Conservation (phyloP, 177 flowering plant species). For the Vitis hybrid region DNA sequence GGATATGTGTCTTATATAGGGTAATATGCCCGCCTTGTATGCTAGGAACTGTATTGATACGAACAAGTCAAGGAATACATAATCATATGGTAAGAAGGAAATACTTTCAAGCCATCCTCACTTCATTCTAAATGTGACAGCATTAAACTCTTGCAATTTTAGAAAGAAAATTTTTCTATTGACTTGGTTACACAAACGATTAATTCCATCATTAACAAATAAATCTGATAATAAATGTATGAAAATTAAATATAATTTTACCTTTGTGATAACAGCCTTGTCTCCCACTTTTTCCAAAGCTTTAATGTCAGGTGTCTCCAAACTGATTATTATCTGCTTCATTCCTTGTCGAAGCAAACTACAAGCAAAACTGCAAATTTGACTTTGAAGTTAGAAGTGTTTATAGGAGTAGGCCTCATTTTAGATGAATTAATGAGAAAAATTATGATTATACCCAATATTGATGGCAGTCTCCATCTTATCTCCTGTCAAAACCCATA, state of each 20-base stretch:
- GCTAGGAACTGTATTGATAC: too few relatives aligned
- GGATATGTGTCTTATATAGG: not conserved
- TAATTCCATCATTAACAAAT: too few relatives aligned
- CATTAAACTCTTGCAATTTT: too few relatives aligned
- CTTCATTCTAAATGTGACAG: not conserved
- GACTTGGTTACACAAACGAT: too few relatives aligned
- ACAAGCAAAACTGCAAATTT: conserved; percentile 58
- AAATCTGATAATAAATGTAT: not conserved
- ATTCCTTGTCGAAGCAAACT: conserved; percentile 82
- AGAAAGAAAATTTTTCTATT: too few relatives aligned
- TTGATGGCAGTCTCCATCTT: conserved; percentile 99
- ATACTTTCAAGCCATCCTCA: not conserved
- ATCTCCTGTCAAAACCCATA: conserved; percentile 98
- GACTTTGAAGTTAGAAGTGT: conserved; percentile 23
- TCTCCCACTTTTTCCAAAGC: conserved; percentile 56
- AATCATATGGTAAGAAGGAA: not conserved
- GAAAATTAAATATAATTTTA: conserved; percentile 13
- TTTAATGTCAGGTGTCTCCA: conserved; percentile 52
- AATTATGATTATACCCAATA: conserved; percentile 63
- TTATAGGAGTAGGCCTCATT: not conserved
- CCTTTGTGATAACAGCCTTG: conserved; percentile 47
- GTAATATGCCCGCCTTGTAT: not conserved
- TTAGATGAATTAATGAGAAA: not conserved
- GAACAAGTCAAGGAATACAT: too few relatives aligned
- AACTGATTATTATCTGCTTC: conserved; percentile 59